Percentiles rank a stretch among this genome's conserved stretches.
Conservation (phyloP, 371 early-diverging fungal species). For the Actinomortierella wolfii region DNA sequence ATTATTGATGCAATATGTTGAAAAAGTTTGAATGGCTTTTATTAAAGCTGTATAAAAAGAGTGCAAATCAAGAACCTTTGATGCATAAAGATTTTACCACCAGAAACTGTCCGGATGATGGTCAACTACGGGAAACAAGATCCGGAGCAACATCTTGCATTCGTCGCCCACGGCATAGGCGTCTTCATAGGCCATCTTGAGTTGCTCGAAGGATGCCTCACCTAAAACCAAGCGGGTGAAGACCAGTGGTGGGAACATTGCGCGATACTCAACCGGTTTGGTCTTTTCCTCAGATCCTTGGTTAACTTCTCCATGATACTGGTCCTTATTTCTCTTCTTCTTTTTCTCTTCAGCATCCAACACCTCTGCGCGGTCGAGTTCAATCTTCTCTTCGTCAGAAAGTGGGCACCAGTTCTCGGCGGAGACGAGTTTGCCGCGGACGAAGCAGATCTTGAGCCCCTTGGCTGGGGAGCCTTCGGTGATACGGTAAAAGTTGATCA, state of each 20-base stretch:
- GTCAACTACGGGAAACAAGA: constrained; percentile 8
- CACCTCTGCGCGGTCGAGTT: background rate
- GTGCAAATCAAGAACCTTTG: too few species aligned
- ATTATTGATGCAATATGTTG: too few species aligned
- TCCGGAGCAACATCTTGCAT: constrained; percentile 1
- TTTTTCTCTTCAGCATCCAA: background rate
- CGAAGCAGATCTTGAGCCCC: constrained; percentile 15
- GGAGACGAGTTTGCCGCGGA: constrained; percentile 12
- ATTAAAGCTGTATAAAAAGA: too few species aligned
- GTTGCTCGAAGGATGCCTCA: constrained; percentile 15
- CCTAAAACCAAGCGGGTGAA: constrained; percentile 18
- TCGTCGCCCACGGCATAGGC: constrained; percentile 4
- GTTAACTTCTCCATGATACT: background rate
- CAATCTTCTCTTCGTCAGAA: constrained; percentile 6
- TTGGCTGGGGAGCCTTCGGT: constrained; percentile 13
- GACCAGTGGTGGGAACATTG: constrained; percentile 16
- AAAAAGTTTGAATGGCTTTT: too few species aligned
- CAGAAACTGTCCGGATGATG: constrained; percentile 13
- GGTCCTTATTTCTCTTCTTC: too few species aligned
- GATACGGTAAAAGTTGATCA: constrained; percentile 16
- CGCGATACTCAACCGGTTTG: constrained; percentile 6
- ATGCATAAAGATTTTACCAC: constrained; percentile 12
- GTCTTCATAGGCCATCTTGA: constrained; percentile 19
- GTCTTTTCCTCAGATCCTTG: background rate
- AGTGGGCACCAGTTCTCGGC: constrained; percentile 12